Percentiles rank a stretch among this genome's conserved stretches.
Conservation (phyloP, 1,284 basidiomycete genomes). For the Austroboletus novae-zelandiae region DNA sequence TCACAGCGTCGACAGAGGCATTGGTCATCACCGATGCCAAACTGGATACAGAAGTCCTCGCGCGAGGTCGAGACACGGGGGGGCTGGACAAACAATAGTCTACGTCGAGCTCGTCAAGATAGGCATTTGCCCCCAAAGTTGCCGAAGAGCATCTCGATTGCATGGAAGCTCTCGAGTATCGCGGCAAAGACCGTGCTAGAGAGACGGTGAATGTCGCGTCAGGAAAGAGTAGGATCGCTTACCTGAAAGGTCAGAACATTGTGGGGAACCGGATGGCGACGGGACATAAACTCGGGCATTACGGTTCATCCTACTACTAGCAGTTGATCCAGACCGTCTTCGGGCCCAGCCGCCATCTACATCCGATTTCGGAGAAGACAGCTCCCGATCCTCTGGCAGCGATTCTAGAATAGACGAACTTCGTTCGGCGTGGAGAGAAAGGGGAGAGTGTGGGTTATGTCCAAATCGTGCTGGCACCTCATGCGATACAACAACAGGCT, state of each 20-base stretch:
- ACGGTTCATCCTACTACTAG: conserved; percentile 15
- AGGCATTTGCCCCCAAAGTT: conserved; percentile 23
- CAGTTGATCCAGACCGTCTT: conserved; percentile 11
- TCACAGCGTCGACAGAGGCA: conserved; percentile 53
- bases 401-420: conserved; percentile 38
- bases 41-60: conserved; percentile 52
- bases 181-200: conserved; percentile 19
- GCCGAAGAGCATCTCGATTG: conserved; percentile 22
- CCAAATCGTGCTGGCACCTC: conserved; percentile 45
- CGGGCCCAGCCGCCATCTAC: not conserved
- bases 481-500: conserved; percentile 35
- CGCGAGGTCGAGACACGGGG: conserved; percentile 29
- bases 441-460: conserved; percentile 39
- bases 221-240: conserved; percentile 1
- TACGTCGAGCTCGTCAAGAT: conserved; percentile 41
- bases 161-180: conserved; percentile 22
- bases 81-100: conserved; percentile 40
- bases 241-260: conserved; percentile 14
- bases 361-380: conserved; percentile 18
- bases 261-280: conserved; percentile 2
- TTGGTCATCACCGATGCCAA: conserved; percentile 59
- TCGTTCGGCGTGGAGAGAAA: conserved; percentile 22
- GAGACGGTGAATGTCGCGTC: not conserved
- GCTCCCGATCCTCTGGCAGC: conserved; percentile 51
- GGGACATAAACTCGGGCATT: conserved; percentile 21